Evolutionary conservation across 1,284 basidiomycete genomes (phyloP).

Genomic region (Waitea zeae): DNA sequence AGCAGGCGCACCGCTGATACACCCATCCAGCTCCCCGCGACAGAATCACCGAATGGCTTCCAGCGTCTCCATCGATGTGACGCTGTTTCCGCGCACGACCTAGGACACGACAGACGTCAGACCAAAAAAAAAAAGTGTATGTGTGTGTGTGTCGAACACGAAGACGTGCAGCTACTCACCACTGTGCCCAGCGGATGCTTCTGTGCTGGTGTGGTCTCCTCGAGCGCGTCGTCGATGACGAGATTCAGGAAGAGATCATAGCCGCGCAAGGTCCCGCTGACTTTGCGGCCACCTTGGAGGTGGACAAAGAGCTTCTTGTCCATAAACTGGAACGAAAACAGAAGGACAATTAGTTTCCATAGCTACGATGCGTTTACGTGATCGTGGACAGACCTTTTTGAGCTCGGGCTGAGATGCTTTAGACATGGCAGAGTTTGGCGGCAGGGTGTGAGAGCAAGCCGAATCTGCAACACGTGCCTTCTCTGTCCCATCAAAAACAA

Average conservation of each 20-base stretch:
- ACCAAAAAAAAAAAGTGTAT: constrained; percentile 3
- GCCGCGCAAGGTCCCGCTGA: constrained; percentile 89
- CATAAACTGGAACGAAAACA: constrained; percentile 63
- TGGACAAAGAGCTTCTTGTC: constrained; percentile 95
- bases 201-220: constrained; percentile 83
- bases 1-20: too few relatives aligned
- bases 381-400: constrained; percentile 69
- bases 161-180: constrained; percentile 30
- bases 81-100: constrained; percentile 92
- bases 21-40: too few relatives aligned
- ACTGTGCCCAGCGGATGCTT: constrained; percentile 83
- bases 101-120: constrained; percentile 15
- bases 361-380: not conserved
- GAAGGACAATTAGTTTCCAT: not conserved
- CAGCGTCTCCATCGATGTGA: constrained; percentile 79
- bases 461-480: too few relatives aligned
- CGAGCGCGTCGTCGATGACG: constrained; percentile 88
- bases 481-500: too few relatives aligned
- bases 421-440: too few relatives aligned
- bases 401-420: constrained; percentile 87
- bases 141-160: not conserved
- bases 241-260: constrained; percentile 99
- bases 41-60: constrained; percentile 38
- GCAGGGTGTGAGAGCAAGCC: too few relatives aligned
- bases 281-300: constrained; percentile 91